A percentile compares a stretch with the other conserved stretches of the same genome.
Conservation (phyloP, 169 alveolate genomes). For the Plasmodium gonderi region DNA sequence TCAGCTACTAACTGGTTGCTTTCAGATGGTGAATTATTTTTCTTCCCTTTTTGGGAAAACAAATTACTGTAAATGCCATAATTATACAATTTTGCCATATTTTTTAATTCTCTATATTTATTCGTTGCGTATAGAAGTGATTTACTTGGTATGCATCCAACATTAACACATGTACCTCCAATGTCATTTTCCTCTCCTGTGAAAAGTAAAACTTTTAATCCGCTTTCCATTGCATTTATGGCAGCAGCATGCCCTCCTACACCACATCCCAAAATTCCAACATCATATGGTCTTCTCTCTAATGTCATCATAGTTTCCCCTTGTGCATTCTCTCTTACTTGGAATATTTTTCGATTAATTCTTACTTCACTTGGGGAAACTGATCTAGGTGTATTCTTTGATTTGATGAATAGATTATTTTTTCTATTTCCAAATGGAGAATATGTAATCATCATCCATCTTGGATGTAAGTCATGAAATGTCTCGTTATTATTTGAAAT, state of each 20-base stretch:
- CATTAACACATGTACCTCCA: constrained; percentile 82
- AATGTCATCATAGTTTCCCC: constrained; percentile 2
- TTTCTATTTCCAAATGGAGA: not conserved
- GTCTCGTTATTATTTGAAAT: not conserved
- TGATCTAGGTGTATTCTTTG: too few species aligned
- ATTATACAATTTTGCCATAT: constrained; percentile 31
- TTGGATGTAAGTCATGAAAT: not conserved
- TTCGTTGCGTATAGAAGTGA: constrained; percentile 76
- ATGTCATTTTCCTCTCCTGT: constrained; percentile 74
- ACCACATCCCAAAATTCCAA: constrained; percentile 78
- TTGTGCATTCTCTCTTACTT: not conserved
- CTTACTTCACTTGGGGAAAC: not conserved
- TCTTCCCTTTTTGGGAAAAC: constrained; percentile 1
- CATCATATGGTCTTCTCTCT: constrained; percentile 58
- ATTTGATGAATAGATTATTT: not conserved
- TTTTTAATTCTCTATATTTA: constrained; percentile 73
- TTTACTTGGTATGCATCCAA: constrained; percentile 81
- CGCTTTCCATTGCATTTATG: constrained; percentile 71
- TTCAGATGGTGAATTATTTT: constrained; percentile 1
- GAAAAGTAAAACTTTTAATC: constrained; percentile 69
- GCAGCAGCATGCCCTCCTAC: constrained; percentile 85
- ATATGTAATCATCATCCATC: not conserved
- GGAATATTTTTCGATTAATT: not conserved
- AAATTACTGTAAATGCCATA: constrained; percentile 71
- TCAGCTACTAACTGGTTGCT: constrained; percentile 51